These are phyloP conservation scores for Starmerella bacillaris DNA, from an alignment of 805 yeast species.

Conservation along the genomic window DNA sequence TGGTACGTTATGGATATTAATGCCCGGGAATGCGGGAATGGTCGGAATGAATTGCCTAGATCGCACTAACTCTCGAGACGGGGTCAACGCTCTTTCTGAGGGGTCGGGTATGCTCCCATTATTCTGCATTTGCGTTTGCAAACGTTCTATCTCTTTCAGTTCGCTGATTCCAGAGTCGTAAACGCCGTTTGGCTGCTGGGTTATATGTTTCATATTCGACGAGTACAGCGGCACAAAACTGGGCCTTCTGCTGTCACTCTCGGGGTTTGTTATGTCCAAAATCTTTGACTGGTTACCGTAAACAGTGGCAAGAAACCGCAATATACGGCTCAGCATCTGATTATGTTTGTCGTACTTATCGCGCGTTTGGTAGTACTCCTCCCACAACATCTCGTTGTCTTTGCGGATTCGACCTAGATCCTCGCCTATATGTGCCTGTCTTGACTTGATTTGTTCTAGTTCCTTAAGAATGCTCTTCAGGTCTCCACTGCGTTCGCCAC, in stretches of 20 bases:
- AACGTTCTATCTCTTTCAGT: slow-evolving; percentile 16
- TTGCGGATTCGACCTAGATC: slow-evolving; percentile 67
- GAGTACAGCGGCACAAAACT: slow-evolving; percentile 14
- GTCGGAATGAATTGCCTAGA: neutral
- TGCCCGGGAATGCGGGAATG: neutral
- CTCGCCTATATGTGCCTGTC: slow-evolving; percentile 65
- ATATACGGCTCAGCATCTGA: slow-evolving; percentile 69
- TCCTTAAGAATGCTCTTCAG: slow-evolving; percentile 44
- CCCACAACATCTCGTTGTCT: slow-evolving; percentile 84
- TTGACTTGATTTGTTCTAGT: slow-evolving; percentile 53
- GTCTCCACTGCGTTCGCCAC: slow-evolving; percentile 22
- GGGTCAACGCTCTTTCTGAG: neutral
- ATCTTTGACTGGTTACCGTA: slow-evolving; percentile 47
- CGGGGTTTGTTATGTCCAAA: slow-evolving; percentile 19
- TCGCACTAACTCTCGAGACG: slow-evolving; percentile 1
- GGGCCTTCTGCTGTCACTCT: neutral
- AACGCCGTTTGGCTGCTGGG: slow-evolving; percentile 2
- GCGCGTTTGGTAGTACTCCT: slow-evolving; percentile 63
- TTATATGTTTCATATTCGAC: slow-evolving; percentile 10
- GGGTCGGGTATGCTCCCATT: slow-evolving; percentile 1
- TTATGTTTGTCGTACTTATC: slow-evolving; percentile 76
- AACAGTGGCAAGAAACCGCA: slow-evolving; percentile 70
- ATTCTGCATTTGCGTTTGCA: slow-evolving; percentile 17
- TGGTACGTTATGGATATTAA: neutral
- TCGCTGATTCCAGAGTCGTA: slow-evolving; percentile 11